phyloP scores from a whole-genome alignment of 495 filamentous ascomycete species.

The Gamarada debralockiae region DNA sequence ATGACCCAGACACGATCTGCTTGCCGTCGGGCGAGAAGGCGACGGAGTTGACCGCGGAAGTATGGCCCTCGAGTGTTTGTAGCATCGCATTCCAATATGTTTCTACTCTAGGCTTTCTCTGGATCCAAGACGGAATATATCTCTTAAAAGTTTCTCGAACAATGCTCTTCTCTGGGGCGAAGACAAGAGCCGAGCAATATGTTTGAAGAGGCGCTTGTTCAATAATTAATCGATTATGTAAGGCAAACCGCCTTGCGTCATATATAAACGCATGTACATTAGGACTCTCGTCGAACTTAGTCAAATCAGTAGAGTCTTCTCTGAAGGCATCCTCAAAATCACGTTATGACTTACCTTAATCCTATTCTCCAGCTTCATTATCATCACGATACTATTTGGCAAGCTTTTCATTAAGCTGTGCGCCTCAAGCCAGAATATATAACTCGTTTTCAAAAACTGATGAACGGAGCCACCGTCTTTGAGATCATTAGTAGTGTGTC shows the following conservation, averaged over 20 bases:
- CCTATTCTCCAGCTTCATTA: conserved; percentile 13
- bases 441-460: conserved; percentile 9
- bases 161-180: conserved; percentile 18
- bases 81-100: conserved; percentile 8
- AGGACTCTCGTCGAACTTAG: neutral
- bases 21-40: conserved; percentile 32
- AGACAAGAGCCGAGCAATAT: conserved; percentile 29
- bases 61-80: conserved; percentile 11
- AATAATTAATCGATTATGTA: conserved; percentile 21
- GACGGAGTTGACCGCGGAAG: conserved; percentile 11
- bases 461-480: conserved; percentile 12
- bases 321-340: neutral
- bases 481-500: no score
- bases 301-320: neutral
- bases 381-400: conserved; percentile 5
- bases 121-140: conserved; percentile 4
- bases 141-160: neutral
- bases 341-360: neutral
- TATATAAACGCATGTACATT: conserved; percentile 20
- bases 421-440: neutral
- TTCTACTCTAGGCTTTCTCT: conserved; percentile 8
- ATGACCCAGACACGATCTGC: conserved; percentile 1
- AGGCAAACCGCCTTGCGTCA: conserved; percentile 32
- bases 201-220: conserved; percentile 25
- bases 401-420: conserved; percentile 7